These are phyloP conservation scores for Auricularia sp. DNA, from an alignment of 768 basidiomycete species.

Conservation along the genomic window DNA sequence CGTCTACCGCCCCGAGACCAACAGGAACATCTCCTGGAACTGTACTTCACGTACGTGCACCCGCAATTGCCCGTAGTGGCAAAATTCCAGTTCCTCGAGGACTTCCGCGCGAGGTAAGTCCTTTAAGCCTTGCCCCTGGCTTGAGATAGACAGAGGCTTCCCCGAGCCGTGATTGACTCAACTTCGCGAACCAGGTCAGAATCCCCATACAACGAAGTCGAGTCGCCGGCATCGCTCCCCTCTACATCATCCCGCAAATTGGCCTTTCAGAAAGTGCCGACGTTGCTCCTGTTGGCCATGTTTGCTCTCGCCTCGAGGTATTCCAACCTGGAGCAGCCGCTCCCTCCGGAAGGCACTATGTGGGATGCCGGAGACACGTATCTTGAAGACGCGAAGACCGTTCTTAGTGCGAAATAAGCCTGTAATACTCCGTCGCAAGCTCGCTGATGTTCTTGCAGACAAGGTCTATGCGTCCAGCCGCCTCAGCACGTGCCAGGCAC, in stretches of 20 bases:
- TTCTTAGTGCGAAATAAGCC: slow-evolving; percentile 28
- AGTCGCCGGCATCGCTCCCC: background rate
- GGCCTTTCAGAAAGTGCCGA: slow-evolving; percentile 27
- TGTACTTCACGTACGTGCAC: slow-evolving; percentile 80
- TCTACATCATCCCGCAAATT: background rate
- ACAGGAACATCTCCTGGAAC: slow-evolving; percentile 59
- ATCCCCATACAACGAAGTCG: slow-evolving; percentile 2
- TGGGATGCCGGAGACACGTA: slow-evolving; percentile 74
- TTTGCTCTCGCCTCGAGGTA: slow-evolving; percentile 76
- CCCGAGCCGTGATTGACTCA: background rate
- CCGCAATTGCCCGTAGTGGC: slow-evolving; percentile 67
- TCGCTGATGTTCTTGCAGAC: slow-evolving; percentile 21
- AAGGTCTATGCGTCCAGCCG: slow-evolving; percentile 59
- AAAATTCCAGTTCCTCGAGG: slow-evolving; percentile 56
- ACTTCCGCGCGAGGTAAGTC: slow-evolving; percentile 22
- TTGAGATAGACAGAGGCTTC: background rate
- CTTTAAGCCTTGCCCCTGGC: background rate
- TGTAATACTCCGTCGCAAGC: background rate
- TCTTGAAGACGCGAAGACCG: slow-evolving; percentile 51
- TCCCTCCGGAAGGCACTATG: slow-evolving; percentile 49
- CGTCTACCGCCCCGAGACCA: slow-evolving; percentile 45
- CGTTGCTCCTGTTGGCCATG: slow-evolving; percentile 71
- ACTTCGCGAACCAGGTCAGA: background rate
- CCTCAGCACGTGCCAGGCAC: slow-evolving; percentile 65
- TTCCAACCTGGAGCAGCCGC: slow-evolving; percentile 27